Conservation (phyloP, 148 eudicot genomes). For the Beta vulgaris region DNA sequence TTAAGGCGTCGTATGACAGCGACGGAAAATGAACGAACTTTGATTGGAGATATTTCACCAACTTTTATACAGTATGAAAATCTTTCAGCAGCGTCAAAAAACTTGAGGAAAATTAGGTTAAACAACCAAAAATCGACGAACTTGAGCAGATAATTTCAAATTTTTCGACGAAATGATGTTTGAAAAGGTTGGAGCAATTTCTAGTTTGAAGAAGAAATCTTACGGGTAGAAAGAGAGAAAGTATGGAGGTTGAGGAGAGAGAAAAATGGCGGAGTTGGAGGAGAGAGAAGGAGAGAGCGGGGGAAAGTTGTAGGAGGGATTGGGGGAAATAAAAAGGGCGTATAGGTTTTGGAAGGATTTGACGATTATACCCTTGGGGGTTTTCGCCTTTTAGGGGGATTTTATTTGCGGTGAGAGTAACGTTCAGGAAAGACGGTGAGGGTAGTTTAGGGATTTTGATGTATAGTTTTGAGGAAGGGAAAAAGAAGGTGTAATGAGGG, state of each 20-base stretch:
- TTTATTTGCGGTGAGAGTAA: not conserved
- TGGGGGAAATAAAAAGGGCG: conserved; percentile 3
- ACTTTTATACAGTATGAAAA: not conserved
- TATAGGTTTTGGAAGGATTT: conserved; percentile 13
- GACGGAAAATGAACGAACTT: conserved; percentile 7
- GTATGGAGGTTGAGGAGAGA: not conserved
- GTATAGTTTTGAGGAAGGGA: not conserved
- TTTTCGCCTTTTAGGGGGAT: not conserved
- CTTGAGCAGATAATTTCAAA: not conserved
- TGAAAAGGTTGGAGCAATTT: too few species aligned
- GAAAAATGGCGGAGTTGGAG: conserved; percentile 8
- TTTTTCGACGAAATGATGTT: too few species aligned
- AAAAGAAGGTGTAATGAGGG: not conserved
- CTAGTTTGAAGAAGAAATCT: too few species aligned
- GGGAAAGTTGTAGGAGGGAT: not conserved
- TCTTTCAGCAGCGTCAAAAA: not conserved
- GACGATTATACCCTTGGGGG: conserved; percentile 10
- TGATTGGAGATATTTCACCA: not conserved
- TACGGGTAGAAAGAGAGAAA: too few species aligned
- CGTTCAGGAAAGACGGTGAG: conserved; percentile 27
- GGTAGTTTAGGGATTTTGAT: not conserved
- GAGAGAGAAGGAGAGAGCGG: conserved; percentile 12
- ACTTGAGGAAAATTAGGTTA: not conserved
- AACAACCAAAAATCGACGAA: not conserved
- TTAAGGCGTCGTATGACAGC: not conserved